These are phyloP conservation scores for Russula virescens DNA, from an alignment of 768 basidiomycete genomes.

Conservation along the genomic window DNA sequence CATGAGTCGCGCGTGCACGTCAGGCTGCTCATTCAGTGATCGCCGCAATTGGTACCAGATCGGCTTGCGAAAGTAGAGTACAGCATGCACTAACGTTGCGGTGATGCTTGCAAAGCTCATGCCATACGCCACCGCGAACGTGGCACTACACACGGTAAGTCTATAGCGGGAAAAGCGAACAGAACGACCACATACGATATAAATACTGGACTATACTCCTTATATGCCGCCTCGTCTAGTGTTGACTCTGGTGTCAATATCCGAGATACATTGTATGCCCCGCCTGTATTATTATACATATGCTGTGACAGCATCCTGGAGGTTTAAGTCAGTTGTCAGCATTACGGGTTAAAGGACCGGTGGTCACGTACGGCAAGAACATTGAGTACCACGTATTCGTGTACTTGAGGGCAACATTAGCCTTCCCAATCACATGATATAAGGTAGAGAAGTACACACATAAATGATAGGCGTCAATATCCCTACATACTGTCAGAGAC, in stretches of 20 bases:
- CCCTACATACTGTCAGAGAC: slow-evolving; percentile 28
- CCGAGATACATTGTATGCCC: slow-evolving; percentile 36
- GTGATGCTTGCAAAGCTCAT: slow-evolving; percentile 53
- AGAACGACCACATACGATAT: slow-evolving; percentile 46
- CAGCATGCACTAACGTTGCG: slow-evolving; percentile 41
- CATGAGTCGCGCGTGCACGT: slow-evolving; percentile 49
- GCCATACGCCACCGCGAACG: slow-evolving; percentile 75
- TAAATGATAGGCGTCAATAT: slow-evolving; percentile 37
- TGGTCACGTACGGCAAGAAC: slow-evolving; percentile 33
- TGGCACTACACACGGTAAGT: slow-evolving; percentile 29
- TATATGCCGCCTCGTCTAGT: slow-evolving; percentile 36
- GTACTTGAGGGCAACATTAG: slow-evolving; percentile 25
- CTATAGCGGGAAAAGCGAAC: slow-evolving; percentile 43
- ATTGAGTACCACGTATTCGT: slow-evolving; percentile 35
- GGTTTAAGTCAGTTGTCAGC: not conserved
- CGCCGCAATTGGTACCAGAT: slow-evolving; percentile 40
- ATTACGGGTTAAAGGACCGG: not conserved
- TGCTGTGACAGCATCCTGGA: slow-evolving; percentile 38
- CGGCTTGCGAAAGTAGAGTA: slow-evolving; percentile 43
- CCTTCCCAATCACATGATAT: not conserved
- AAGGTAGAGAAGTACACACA: slow-evolving; percentile 16
- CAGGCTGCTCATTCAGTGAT: slow-evolving; percentile 42
- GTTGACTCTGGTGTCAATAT: slow-evolving; percentile 35
- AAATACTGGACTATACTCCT: slow-evolving; percentile 41
- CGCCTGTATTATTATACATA: slow-evolving; percentile 42